phyloP scores from a whole-genome alignment of 1,284 basidiomycete species.

The Fomitopsis palustris region DNA sequence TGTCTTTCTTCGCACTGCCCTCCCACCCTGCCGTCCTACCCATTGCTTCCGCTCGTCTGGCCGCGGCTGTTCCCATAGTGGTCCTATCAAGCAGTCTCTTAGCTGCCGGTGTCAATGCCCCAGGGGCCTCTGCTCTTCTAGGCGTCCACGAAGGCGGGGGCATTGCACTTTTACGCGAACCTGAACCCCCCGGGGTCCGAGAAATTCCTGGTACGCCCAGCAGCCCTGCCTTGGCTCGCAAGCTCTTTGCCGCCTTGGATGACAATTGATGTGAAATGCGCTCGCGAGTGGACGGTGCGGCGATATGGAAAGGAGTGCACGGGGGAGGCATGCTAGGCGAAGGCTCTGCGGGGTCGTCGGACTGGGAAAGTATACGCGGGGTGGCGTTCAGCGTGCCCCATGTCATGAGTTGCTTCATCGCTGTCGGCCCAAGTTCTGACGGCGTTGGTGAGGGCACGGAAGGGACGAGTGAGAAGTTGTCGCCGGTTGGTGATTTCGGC shows the following conservation, averaged over 20 bases:
- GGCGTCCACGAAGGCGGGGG: constrained; percentile 70
- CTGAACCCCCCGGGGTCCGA: constrained; percentile 31
- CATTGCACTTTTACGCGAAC: constrained; percentile 50
- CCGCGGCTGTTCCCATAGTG: constrained; percentile 54
- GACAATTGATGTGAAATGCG: constrained; percentile 76
- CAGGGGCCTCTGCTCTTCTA: constrained; percentile 57
- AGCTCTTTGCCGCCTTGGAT: constrained; percentile 62
- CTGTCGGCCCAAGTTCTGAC: constrained; percentile 68
- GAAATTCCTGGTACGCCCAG: constrained; percentile 35
- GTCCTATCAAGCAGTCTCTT: constrained; percentile 70
- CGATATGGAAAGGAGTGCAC: constrained; percentile 68
- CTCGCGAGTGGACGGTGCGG: constrained; percentile 71
- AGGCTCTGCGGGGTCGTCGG: constrained; percentile 47
- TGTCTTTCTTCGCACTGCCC: constrained; percentile 42
- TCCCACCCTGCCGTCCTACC: constrained; percentile 61
- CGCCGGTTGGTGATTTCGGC: constrained; percentile 52
- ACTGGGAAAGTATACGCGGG: constrained; percentile 74
- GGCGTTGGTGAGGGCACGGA: constrained; percentile 84
- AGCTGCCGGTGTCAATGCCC: constrained; percentile 80
- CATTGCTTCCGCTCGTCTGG: constrained; percentile 68
- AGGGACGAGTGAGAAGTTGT: constrained; percentile 73
- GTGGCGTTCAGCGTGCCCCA: constrained; percentile 89
- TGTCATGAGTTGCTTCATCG: constrained; percentile 88
- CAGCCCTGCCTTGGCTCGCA: constrained; percentile 66
- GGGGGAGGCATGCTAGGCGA: constrained; percentile 37